phyloP scores from a whole-genome alignment of 1,139 yeast genomes.

The Geotrichum macrosporum region DNA sequence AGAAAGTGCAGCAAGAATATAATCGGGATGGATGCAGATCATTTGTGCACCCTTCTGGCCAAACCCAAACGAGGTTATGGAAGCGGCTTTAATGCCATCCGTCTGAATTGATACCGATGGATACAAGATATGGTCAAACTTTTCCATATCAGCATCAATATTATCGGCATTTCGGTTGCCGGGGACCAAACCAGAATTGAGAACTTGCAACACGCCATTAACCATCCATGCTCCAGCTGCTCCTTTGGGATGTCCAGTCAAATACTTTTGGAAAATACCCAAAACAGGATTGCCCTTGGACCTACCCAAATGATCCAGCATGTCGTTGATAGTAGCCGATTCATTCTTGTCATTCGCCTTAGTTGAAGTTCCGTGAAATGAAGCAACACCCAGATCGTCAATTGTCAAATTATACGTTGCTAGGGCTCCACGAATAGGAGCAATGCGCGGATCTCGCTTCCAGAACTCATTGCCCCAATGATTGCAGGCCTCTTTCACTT shows the following conservation, averaged over 20 bases:
- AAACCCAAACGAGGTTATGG: conserved; percentile 95
- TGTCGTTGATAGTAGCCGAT: conserved; percentile 79
- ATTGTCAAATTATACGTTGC: conserved; percentile 88
- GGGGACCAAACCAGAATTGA: conserved; percentile 90
- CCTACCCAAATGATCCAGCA: conserved; percentile 95
- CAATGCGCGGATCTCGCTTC: conserved; percentile 85
- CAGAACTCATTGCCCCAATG: conserved; percentile 96
- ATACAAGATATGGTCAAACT: conserved; percentile 81
- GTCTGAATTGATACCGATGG: conserved; percentile 93
- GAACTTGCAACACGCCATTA: conserved; percentile 93
- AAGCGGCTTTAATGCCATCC: conserved; percentile 94
- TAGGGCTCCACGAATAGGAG: conserved; percentile 94
- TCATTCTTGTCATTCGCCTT: conserved; percentile 98
- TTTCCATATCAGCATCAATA: conserved; percentile 74
- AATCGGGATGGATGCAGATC: conserved; percentile 85
- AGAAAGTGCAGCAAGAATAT: conserved; percentile 78
- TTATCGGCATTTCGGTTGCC: conserved; percentile 99
- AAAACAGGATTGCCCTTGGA: conserved; percentile 94
- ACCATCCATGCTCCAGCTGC: conserved; percentile 99
- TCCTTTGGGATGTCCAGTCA: conserved; percentile 99
- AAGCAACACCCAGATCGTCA: conserved; percentile 93
- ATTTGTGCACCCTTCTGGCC: conserved; percentile 99
- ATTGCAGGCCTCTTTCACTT: conserved; percentile 80
- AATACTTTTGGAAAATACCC: conserved; percentile 97
- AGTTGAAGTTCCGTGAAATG: conserved; percentile 99